Evolutionary conservation across 768 basidiomycete genomes (phyloP).

Genomic region (Suillus discolor): DNA sequence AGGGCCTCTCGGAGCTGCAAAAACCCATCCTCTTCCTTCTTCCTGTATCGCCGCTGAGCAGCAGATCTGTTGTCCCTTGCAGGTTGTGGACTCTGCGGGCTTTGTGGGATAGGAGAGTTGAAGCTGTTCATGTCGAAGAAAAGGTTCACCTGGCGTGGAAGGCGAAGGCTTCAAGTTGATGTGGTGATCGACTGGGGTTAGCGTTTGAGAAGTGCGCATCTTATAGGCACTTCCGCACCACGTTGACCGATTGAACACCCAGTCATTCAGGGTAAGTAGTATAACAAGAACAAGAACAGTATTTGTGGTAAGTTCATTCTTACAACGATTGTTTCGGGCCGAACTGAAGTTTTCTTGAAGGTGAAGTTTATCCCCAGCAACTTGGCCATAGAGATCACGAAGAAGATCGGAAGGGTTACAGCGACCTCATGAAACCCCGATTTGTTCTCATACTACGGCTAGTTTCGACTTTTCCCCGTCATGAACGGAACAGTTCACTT

Average conservation of each 20-base stretch:
- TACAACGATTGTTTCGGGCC: constrained; percentile 2
- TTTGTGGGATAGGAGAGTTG: neutral
- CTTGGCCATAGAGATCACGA: neutral
- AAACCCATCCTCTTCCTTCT: constrained; percentile 1
- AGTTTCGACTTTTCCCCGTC: neutral
- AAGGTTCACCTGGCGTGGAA: too few species aligned
- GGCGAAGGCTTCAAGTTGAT: neutral
- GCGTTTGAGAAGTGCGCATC: neutral
- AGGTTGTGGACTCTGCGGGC: neutral
- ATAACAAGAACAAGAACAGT: neutral
- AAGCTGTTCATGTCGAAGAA: neutral
- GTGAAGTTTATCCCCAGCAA: neutral
- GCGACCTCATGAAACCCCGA: neutral
- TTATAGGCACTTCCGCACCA: neutral
- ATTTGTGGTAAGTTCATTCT: neutral
- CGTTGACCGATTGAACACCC: neutral
- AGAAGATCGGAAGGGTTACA: neutral
- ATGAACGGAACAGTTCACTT: neutral
- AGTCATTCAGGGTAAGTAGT: neutral
- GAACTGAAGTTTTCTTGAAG: neutral
- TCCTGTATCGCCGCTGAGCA: constrained; percentile 5
- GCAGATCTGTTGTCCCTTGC: neutral
- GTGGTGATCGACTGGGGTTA: neutral
- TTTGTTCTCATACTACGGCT: neutral
- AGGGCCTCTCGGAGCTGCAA: neutral